Base-by-base conservation (phyloP, 768 basidiomycete genomes). In the Rhodosporidiobolus sp. region DNA sequence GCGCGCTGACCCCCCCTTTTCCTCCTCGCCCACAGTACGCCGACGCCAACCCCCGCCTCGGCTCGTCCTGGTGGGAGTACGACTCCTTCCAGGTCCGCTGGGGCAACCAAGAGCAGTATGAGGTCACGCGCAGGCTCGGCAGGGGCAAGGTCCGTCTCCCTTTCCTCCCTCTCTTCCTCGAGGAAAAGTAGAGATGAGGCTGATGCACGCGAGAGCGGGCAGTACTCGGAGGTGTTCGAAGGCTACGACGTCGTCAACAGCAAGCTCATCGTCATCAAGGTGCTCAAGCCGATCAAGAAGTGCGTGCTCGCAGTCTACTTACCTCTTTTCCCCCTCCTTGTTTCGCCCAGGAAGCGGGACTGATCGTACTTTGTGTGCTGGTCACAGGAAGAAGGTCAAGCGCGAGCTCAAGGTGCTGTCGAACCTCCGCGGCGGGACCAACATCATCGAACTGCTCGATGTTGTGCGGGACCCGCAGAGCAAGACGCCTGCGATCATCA, bases 341-440 rank as follows among this genome's bases (percentile, higher is more conserved):
- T n/a, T n/a, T n/a, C n/a, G n/a, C n/a, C n/a, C n/a, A n/a, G n/a
- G n/a, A n/a, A n/a, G n/a, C n/a, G n/a, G n/a, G n/a, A n/a, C n/a
- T n/a, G n/a, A n/a, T n/a, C n/a, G n/a, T n/a, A n/a, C n/a, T n/a
- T n/a, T n/a, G n/a, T n/a, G n/a, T n/a, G n/a, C n/a, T 0, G 63
- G 74, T 55, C 66, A 71, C 69, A 72, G 70, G 63, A 74, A 72
- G 70, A 77, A 77, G 66, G 63, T 78, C 63, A 78, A 78, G 73
- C 72, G 77, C 45, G 77, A 78, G 67, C 64, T 78, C 67, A 76
- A 78, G 57, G 65, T 73, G 63, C 35, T 70, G 30, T 69, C 66
- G 35, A 74, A 73, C 67, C 34, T 76, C 48, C 50, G 49, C 19
- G 75, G 75, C 4, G 77, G 74, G 5, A 30, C 57, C 16, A 77